Conservation (phyloP, 805 yeast genomes). For the Wickerhamiella occidentalis region DNA sequence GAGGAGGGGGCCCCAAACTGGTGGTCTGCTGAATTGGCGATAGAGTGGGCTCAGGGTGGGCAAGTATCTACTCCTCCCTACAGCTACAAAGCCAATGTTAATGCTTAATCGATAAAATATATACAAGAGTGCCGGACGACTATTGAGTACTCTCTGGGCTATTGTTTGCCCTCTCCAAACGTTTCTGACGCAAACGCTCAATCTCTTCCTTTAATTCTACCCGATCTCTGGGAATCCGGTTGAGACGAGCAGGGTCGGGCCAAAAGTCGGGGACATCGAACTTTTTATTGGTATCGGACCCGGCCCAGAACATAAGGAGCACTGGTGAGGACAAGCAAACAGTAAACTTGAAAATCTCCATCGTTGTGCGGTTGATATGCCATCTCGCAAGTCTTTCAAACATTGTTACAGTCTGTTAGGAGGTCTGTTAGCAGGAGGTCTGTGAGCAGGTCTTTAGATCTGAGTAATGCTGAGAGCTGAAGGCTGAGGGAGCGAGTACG, state of each 20-base stretch:
- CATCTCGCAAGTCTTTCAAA: constrained; percentile 10
- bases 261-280: constrained; percentile 88
- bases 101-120: no score
- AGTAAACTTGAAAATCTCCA: constrained; percentile 43
- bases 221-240: constrained; percentile 85
- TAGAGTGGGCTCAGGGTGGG: no score
- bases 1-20: not conserved
- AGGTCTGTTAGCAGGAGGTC: no score
- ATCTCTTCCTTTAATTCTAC: constrained; percentile 84
- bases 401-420: no score
- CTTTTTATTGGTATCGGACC: constrained; percentile 78
- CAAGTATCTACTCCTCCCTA: no score
- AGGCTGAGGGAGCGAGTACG: no score
- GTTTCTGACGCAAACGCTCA: constrained; percentile 70
- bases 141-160: not conserved
- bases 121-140: no score
- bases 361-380: constrained; percentile 19
- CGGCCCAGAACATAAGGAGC: constrained; percentile 85
- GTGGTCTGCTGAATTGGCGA: no score
- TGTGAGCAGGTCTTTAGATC: no score
- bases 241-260: constrained; percentile 91
- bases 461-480: not conserved
- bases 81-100: no score
- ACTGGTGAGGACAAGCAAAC: constrained; percentile 80
- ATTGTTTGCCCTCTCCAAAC: constrained; percentile 27